Conservation (phyloP, 257 asterid genomes). For the Petunia secreta region DNA sequence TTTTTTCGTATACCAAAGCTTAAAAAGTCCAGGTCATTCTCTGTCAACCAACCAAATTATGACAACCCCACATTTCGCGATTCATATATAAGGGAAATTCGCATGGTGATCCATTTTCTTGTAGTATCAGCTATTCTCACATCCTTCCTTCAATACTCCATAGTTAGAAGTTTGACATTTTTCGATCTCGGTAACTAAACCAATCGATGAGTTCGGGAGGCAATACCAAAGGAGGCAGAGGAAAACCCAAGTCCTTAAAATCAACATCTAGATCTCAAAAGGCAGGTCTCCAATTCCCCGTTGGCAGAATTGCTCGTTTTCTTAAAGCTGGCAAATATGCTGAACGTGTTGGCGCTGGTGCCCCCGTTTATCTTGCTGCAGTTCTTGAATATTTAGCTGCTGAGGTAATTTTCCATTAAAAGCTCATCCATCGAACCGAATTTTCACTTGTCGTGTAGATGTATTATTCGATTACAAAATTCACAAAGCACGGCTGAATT, state of each 20-base stretch:
- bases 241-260: slow-evolving; percentile 19
- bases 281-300: slow-evolving; percentile 86
- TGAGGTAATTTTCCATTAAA: slow-evolving; percentile 46
- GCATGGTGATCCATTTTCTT: background rate
- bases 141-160: too few species aligned
- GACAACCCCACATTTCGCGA: background rate
- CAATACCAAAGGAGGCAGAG: slow-evolving; percentile 19
- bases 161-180: too few species aligned
- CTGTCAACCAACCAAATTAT: background rate
- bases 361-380: slow-evolving; percentile 85
- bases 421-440: background rate
- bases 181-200: too few species aligned
- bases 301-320: slow-evolving; percentile 84
- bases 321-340: slow-evolving; percentile 87
- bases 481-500: too few species aligned
- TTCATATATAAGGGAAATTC: background rate
- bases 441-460: too few species aligned
- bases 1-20: too few species aligned
- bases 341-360: slow-evolving; percentile 91
- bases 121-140: too few species aligned
- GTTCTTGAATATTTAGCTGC: slow-evolving; percentile 82
- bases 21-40: background rate
- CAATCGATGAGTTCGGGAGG: slow-evolving; percentile 10
- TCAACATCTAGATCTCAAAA: slow-evolving; percentile 35
- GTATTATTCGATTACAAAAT: too few species aligned